Percentiles rank a stretch among this genome's conserved stretches.
These are phyloP conservation scores for Torulaspora indica DNA, from an alignment of 805 yeast species.

Conservation along the genomic window DNA sequence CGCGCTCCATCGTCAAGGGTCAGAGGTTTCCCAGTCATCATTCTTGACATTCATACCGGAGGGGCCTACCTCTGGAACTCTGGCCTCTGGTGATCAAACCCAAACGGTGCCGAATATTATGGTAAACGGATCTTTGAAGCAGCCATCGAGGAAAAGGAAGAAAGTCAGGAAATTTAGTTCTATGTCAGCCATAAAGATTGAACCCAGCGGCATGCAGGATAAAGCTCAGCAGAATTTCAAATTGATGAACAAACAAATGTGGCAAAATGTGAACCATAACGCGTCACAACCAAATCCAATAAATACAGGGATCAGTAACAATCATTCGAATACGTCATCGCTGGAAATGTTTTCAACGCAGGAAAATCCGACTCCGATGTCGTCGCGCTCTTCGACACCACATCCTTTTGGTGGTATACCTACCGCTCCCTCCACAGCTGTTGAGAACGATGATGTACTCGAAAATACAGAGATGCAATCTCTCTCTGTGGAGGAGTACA, in stretches of 20 bases:
- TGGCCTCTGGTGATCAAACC: constrained; percentile 9
- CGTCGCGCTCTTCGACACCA: constrained; percentile 25
- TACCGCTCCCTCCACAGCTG: constrained; percentile 16
- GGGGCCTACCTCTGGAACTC: constrained; percentile 15
- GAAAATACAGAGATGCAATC: constrained; percentile 8
- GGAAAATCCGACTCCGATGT: constrained; percentile 26
- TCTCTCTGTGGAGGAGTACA: constrained; percentile 26
- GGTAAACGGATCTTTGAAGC: constrained; percentile 21
- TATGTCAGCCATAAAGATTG: constrained; percentile 1
- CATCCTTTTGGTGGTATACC: constrained; percentile 15
- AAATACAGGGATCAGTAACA: constrained; percentile 13
- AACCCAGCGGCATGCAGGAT: constrained; percentile 29
- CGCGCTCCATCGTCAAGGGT: constrained; percentile 11
- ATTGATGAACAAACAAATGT: constrained; percentile 22
- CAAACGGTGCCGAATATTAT: constrained; percentile 19
- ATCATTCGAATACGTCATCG: constrained; percentile 23
- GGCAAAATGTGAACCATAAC: constrained; percentile 13
- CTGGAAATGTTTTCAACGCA: constrained; percentile 25
- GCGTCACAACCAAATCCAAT: constrained; percentile 9
- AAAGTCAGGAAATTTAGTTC: constrained; percentile 2
- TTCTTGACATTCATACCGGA: constrained; percentile 22
- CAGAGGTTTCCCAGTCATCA: neutral
- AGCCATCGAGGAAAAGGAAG: constrained; percentile 10
- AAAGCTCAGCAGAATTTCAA: constrained; percentile 24
- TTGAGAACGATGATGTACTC: constrained; percentile 7